These are phyloP conservation scores for Ustilago crameri DNA, from an alignment of 1,284 basidiomycete species.

Conservation along the genomic window DNA sequence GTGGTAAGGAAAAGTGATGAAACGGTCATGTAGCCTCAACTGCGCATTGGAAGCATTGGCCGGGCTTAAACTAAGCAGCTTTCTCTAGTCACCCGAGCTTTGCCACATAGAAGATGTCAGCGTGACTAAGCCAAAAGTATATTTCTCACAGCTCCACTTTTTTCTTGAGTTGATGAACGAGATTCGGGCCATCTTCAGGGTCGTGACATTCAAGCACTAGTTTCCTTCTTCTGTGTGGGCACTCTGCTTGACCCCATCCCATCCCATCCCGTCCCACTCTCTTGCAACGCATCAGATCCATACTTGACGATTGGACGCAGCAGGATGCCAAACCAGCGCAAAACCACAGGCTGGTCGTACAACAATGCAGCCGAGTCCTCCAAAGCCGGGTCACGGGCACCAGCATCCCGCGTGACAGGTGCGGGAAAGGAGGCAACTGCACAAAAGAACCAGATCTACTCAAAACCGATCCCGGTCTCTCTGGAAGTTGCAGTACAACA, in stretches of 20 bases:
- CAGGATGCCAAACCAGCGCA: slow-evolving; percentile 41
- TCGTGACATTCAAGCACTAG: neutral
- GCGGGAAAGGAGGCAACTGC: slow-evolving; percentile 58
- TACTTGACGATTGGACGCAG: neutral
- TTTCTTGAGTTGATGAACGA: neutral
- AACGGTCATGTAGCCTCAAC: neutral
- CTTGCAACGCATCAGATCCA: neutral
- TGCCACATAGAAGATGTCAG: slow-evolving; percentile 27
- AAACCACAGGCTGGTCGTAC: slow-evolving; percentile 49
- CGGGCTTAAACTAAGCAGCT: slow-evolving; percentile 25
- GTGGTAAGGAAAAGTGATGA: neutral
- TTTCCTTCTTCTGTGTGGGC: neutral
- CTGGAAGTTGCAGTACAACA: slow-evolving; percentile 11
- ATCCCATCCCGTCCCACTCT: neutral
- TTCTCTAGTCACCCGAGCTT: neutral
- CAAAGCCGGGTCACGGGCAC: slow-evolving; percentile 14
- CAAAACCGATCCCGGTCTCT: slow-evolving; percentile 47
- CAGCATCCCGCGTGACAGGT: slow-evolving; percentile 34
- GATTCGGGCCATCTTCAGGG: neutral
- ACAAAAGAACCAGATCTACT: slow-evolving; percentile 54
- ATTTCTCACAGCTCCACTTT: slow-evolving; percentile 24
- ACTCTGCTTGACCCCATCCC: neutral
- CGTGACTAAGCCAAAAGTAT: slow-evolving; percentile 27
- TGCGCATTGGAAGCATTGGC: slow-evolving; percentile 21
- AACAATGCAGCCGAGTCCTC: slow-evolving; percentile 38